These are phyloP conservation scores for Pilaira anomala DNA, from an alignment of 192 early-diverging fungal genomes.

Conservation along the genomic window DNA sequence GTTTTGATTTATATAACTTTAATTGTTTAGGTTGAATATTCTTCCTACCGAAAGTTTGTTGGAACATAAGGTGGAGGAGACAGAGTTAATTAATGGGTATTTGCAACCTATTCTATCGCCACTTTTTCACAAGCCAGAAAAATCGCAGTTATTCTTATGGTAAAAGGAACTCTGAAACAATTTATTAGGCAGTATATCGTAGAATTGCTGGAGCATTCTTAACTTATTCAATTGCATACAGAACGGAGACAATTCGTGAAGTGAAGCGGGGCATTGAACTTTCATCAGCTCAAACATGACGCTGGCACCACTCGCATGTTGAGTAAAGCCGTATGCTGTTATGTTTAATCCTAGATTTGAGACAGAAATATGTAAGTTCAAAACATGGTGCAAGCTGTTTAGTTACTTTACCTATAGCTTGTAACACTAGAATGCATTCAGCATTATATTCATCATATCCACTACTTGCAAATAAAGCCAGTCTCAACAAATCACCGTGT, in stretches of 20 bases:
- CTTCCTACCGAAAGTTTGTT: no score
- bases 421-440: slow-evolving; percentile 7
- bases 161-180: neutral
- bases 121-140: neutral
- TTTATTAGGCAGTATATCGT: neutral
- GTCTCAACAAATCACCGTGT: neutral
- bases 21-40: no score
- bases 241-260: neutral
- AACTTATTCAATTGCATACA: neutral
- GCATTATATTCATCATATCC: neutral
- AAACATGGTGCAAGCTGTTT: neutral
- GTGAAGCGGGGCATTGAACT: neutral
- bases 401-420: slow-evolving; percentile 9
- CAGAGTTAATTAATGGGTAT: no score
- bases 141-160: slow-evolving; percentile 3
- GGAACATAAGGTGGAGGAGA: no score
- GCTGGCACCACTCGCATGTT: slow-evolving; percentile 2
- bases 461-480: slow-evolving; percentile 4
- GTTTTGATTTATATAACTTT: no score
- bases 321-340: slow-evolving; percentile 8
- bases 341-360: neutral
- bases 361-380: neutral
- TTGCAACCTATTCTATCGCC: no score
- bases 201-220: neutral
- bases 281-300: slow-evolving; percentile 10